Evolutionary conservation across 495 filamentous ascomycete genomes (phyloP).

Genomic region (Podospora sp.): DNA sequence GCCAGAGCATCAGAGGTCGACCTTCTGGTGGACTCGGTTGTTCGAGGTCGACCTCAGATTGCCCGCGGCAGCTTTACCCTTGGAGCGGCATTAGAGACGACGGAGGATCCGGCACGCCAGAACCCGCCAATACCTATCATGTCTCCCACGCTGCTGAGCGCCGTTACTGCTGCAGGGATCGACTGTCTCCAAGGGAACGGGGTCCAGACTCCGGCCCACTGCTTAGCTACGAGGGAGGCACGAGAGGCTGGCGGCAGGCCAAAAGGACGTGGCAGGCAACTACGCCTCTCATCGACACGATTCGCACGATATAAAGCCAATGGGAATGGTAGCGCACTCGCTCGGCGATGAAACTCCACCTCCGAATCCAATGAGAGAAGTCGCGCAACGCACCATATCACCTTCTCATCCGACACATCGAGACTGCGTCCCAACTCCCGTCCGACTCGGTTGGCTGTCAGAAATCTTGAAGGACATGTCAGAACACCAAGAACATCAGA

Average conservation of each 20-base stretch:
- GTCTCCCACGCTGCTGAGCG: background rate
- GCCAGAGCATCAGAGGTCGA: background rate
- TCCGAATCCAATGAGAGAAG: constrained; percentile 24
- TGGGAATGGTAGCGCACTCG: background rate
- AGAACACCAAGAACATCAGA: background rate
- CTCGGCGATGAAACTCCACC: background rate
- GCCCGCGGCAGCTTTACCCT: background rate
- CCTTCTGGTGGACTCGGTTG: background rate
- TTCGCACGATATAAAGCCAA: constrained; percentile 3
- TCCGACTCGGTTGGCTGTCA: background rate
- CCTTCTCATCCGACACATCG: constrained; percentile 18
- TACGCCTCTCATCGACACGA: background rate
- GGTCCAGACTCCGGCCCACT: background rate
- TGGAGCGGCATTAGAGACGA: background rate
- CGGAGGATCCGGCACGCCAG: background rate
- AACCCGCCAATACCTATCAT: background rate
- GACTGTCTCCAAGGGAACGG: background rate
- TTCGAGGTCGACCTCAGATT: background rate
- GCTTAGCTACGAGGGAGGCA: background rate
- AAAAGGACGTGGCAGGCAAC: constrained; percentile 17
- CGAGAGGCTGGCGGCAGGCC: background rate
- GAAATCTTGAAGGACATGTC: background rate
- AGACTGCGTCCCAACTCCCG: background rate
- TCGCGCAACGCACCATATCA: constrained; percentile 23
- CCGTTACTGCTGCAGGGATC: background rate